Evolutionary conservation across 352 stramenopile genomes (phyloP).

Genomic region (Pythium graminicola): DNA sequence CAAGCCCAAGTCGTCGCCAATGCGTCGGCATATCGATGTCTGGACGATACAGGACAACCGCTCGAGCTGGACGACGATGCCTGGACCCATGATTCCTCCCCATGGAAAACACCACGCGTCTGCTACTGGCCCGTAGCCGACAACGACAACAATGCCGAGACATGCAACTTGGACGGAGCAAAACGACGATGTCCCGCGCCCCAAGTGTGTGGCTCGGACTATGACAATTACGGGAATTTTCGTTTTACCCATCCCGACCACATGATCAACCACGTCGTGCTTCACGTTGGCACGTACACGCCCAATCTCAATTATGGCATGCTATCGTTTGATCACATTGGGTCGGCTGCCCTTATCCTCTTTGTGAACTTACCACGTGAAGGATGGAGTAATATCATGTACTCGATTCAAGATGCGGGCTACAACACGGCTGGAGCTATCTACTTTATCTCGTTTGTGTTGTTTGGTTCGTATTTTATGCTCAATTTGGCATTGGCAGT

Average conservation of each 20-base stretch:
- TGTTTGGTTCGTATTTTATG: slow-evolving; percentile 89
- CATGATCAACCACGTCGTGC: slow-evolving; percentile 28
- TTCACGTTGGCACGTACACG: slow-evolving; percentile 48
- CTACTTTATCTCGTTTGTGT: slow-evolving; percentile 87
- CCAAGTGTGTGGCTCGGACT: slow-evolving; percentile 47
- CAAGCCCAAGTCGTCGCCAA: slow-evolving; percentile 31
- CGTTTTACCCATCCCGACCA: slow-evolving; percentile 49
- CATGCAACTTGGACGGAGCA: slow-evolving; percentile 56
- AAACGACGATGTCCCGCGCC: neutral
- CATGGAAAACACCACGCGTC: slow-evolving; percentile 48
- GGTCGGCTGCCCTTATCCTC: slow-evolving; percentile 62
- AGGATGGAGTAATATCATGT: slow-evolving; percentile 67
- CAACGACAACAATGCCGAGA: slow-evolving; percentile 39
- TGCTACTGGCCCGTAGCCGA: slow-evolving; percentile 89
- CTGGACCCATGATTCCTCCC: slow-evolving; percentile 44
- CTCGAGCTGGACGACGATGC: slow-evolving; percentile 26
- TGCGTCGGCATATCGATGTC: slow-evolving; percentile 28
- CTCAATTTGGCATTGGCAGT: slow-evolving; percentile 88
- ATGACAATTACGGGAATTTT: slow-evolving; percentile 53
- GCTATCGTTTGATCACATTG: slow-evolving; percentile 86
- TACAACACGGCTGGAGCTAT: slow-evolving; percentile 41
- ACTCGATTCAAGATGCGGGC: slow-evolving; percentile 40
- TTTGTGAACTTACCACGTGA: slow-evolving; percentile 89
- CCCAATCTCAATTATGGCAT: slow-evolving; percentile 80
- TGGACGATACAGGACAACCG: slow-evolving; percentile 24